Evolutionary conservation across 2,329 filamentous ascomycete species (phyloP).

Genomic region (Fusarium protoensiforme): DNA sequence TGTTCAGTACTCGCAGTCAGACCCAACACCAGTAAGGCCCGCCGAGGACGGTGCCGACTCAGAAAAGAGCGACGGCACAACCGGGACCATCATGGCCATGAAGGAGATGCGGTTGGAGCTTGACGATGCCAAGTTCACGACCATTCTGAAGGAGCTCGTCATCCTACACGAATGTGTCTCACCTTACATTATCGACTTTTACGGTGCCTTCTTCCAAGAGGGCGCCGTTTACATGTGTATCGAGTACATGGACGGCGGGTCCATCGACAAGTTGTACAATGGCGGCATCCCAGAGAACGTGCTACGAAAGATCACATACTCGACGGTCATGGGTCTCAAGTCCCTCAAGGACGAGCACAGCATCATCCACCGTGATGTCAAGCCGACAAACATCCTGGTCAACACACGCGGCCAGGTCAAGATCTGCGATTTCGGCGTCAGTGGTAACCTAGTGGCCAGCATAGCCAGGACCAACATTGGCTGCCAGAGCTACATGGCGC

Average conservation of each 20-base stretch:
- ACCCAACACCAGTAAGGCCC: constrained; percentile 46
- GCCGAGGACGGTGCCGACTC: constrained; percentile 45
- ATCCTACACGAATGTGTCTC: constrained; percentile 95
- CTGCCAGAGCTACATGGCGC: constrained; percentile 99
- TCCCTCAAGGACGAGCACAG: constrained; percentile 97
- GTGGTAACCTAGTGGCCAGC: constrained; percentile 94
- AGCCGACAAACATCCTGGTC: constrained; percentile 97
- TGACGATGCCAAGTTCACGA: constrained; percentile 95
- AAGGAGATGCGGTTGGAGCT: constrained; percentile 97
- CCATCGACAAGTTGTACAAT: constrained; percentile 93
- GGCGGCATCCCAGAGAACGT: constrained; percentile 92
- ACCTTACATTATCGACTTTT: constrained; percentile 98
- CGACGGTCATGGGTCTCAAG: constrained; percentile 91
- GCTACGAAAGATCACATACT: constrained; percentile 88
- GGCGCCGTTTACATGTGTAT: constrained; percentile 99
- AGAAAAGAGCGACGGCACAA: constrained; percentile 56
- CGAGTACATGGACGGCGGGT: constrained; percentile 98
- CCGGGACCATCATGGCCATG: constrained; percentile 96
- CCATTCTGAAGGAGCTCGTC: constrained; percentile 97
- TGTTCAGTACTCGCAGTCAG: constrained; percentile 51
- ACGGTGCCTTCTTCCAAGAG: constrained; percentile 98
- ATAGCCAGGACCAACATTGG: constrained; percentile 99
- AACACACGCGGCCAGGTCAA: constrained; percentile 94
- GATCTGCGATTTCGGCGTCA: constrained; percentile 98
- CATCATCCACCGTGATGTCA: constrained; percentile 98